Base-by-base conservation (phyloP, 1,139 yeast species). In the Taphrina deformans region DNA sequence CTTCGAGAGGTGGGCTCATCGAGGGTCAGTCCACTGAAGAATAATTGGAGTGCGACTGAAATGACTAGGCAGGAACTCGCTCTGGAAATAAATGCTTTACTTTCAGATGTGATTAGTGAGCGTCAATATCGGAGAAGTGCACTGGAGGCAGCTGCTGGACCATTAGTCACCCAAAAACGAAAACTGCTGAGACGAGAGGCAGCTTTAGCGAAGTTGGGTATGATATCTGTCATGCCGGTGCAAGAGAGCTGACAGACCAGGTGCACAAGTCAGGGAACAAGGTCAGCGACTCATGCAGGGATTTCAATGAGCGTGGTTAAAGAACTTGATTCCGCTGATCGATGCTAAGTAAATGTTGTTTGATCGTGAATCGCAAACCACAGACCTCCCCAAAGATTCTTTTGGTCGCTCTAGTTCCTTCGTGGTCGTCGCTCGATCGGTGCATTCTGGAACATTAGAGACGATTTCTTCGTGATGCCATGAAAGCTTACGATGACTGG, bases 371-470 rank as follows among this genome's bases (percentile, higher is more conserved):
- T 16, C 55, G 55, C 55, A 51, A 16, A 31, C 55, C 55, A 51
- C 55, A 31, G 26, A 27, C 21, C 53, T 27, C 23, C 33, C 35
- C 35, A n/a, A 48, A 26, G 12, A 48, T 12, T 16, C 53, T 3
- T 29, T 26, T 31, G 21, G 21, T 21, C 46, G 16, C 45, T 53
- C 48, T 53, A 53, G 48, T 53, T 53, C 38, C 58, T 21, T 53
- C 58, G 58, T 53, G 58, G 58, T 38, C 58, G 58, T 53, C 58
- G 58, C 58, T 53, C 58, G 48, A 53, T 53, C 38, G 58, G 58
- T 21, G 58, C 58, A 21, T 53, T 53, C 58, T 53, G 16, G 4
- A 1, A 21, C n/a, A 14, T 55, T 26, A 3, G 14, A 18, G 2
- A 4, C 1, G 26, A 38, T 38, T 14, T 38, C 41, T 3, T 14